Percentiles rank a stretch among this genome's conserved stretches.
Evolutionary conservation across 2,329 filamentous ascomycete genomes (phyloP).

Genomic region (Diaporthe amygdali): DNA sequence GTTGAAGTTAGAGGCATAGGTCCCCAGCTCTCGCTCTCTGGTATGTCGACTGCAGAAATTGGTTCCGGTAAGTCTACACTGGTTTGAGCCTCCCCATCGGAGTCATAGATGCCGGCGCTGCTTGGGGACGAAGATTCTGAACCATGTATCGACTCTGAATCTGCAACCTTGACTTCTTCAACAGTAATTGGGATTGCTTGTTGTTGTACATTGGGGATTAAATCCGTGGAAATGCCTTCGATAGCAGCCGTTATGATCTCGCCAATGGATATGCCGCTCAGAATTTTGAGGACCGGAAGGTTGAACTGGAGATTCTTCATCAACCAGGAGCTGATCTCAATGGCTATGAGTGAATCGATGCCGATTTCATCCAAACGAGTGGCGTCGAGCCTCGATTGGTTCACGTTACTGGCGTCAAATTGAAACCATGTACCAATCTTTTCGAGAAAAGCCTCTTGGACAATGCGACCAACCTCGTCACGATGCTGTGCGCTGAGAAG

Average conservation of each 20-base stretch:
- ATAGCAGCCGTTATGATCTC: background rate
- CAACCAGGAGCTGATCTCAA: constrained; percentile 50
- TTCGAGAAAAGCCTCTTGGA: background rate
- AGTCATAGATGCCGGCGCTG: too few relatives aligned
- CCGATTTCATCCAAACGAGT: constrained; percentile 26
- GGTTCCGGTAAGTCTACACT: too few relatives aligned
- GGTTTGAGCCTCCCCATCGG: too few relatives aligned
- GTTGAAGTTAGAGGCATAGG: too few relatives aligned
- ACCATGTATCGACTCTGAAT: too few relatives aligned
- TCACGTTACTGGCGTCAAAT: background rate
- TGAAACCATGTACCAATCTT: background rate
- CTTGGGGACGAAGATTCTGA: too few relatives aligned
- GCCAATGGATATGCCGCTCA: constrained; percentile 32
- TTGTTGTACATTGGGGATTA: too few relatives aligned
- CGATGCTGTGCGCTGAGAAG: background rate
- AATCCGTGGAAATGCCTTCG: background rate
- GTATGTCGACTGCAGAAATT: too few relatives aligned
- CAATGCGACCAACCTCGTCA: background rate
- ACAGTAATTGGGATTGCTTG: too few relatives aligned
- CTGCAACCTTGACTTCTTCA: too few relatives aligned
- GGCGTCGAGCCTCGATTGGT: background rate
- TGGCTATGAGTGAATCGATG: constrained; percentile 29
- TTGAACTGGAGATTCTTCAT: constrained; percentile 44
- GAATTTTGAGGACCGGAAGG: constrained; percentile 48
- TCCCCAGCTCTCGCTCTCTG: too few relatives aligned